Evolutionary conservation across 2,329 filamentous ascomycete genomes (phyloP), one percentile per base, ranked within the genome.

Genomic region (Fusarium sp.): DNA sequence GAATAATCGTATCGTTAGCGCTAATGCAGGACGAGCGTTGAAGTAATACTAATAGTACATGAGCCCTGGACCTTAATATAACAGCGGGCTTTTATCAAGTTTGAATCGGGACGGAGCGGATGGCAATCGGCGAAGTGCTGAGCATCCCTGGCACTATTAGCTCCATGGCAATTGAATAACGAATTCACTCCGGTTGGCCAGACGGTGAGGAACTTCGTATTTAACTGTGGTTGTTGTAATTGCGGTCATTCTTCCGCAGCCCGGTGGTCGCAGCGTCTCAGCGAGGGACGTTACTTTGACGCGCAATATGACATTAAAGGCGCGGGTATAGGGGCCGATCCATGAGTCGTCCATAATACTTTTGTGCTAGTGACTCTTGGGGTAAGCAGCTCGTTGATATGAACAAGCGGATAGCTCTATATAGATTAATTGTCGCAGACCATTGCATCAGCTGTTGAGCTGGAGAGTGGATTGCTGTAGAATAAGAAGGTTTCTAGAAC

Each of bases 401-500:
- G 25, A 33, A 64, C 37, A 61, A 38, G 32, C 57, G 47, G 70
- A 32, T 53, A 52, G 44, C 23, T 50, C 61, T 67, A 62, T 21
- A 49, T 59, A 44, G 28, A 32, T 42, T 44, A 30, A 35, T 38
- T 52, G 25, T 30, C 56, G 44, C 49, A 52, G 56, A 43, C 28
- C 19, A 38, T 60, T 60, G 50, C 43, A 58, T 63, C 57, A 69
- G 61, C 63, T 68, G 38, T 53, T 61, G 57, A 72, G 65, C 67
- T 69, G 62, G 33, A 60, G 53, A 74, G 57, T 71, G 60, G 60
- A 67, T 71, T 73, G 67, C 37, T 59, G 53, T 54, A 65, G 63
- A 73, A 69, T 72, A 64, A 76, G 74, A 78, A 78, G 74, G 67
- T 69, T 78, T 78, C 76, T 76, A 78, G 76, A 78, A 78, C 64